Base-by-base conservation (phyloP, 2,329 filamentous ascomycete genomes). In the Sarocladium brachiariae region DNA sequence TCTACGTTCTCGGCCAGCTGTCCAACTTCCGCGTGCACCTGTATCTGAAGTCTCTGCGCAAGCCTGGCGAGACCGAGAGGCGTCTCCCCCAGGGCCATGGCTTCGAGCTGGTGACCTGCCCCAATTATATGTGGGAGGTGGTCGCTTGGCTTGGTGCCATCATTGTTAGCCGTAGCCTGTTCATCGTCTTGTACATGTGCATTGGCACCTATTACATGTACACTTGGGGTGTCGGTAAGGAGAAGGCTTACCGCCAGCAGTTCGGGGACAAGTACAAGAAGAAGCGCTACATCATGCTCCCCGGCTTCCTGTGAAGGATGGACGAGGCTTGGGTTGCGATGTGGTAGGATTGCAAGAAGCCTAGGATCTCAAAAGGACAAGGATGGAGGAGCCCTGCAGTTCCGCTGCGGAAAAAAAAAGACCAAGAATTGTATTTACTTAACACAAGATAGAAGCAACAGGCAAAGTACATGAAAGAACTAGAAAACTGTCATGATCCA, bases 71-170 rank as follows among this genome's bases (percentile, higher is more conserved):
- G 57, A 92, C 87, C 1, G 89, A 95, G 65, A 81, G 92, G 53
- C 90, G 89, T 59, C 95, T 99, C 56, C 93, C 93, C 1, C 75
- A 75, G 52, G 93, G 93, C 23, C 81, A 92, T 52, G 89, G 91
- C 25, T 97, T 96, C 69, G 76, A 74, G 56, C 70, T 88, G 31
- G 92, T 99, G 49, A 99, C 93, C 11, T 95, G 91, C 72, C 93
- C 93, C 37, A 99, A 99, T 73, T 99, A 99, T 74, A 81, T 95
- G 74, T 97, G 95, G 59, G 93, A 99, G 71, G 77, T 87, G 6
- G 67, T 95, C 33, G 82, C 91, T 1, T 99, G 93, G 93, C 59
- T 87, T 25, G 91, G 90, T 23, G 76, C 97, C 51, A 84, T 87
- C 58, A 65, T 95, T 38, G 79, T 92, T 50, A 90, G 83, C 59